These are phyloP conservation scores for Zelonia costaricensis DNA, from an alignment of 208 protist genomes.

Conservation along the genomic window DNA sequence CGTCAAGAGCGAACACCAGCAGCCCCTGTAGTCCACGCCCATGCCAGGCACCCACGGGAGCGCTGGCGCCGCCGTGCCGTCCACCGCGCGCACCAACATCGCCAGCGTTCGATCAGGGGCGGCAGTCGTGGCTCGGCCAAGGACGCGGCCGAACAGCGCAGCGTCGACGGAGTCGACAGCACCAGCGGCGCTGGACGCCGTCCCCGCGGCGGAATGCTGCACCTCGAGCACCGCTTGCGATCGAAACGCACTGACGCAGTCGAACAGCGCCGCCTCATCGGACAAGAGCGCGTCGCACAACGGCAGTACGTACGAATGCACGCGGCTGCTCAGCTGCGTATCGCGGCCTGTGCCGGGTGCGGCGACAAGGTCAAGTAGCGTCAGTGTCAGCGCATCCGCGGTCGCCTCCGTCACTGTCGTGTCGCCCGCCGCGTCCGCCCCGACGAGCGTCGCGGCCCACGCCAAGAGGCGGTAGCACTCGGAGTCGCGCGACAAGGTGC, in stretches of 20 bases:
- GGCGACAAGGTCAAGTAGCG: not conserved
- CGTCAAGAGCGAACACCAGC: constrained; percentile 20
- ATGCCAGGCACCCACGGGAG: constrained; percentile 13
- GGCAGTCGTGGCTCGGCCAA: not conserved
- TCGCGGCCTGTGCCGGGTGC: not conserved
- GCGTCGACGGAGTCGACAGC: not conserved
- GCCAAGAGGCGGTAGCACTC: not conserved
- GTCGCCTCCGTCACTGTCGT: not conserved
- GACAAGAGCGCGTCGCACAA: constrained; percentile 7
- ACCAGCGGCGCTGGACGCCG: not conserved
- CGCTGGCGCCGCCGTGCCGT: not conserved
- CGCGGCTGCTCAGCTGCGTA: constrained; percentile 4
- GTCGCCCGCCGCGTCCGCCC: not conserved
- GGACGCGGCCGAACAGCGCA: constrained; percentile 1
- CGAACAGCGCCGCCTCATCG: constrained; percentile 8
- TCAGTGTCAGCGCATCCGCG: not conserved
- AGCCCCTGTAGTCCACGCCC: constrained; percentile 16
- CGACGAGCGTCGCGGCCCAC: constrained; percentile 11
- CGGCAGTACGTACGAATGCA: not conserved
- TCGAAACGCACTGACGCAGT: not conserved
- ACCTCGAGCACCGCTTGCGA: not conserved
- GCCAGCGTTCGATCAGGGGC: not conserved
- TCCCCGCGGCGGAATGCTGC: not conserved
- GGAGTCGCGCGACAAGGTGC: constrained; percentile 9
- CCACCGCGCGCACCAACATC: not conserved